Evolutionary conservation across 2,329 filamentous ascomycete species (phyloP).

Genomic region (Fusarium xylarioides): DNA sequence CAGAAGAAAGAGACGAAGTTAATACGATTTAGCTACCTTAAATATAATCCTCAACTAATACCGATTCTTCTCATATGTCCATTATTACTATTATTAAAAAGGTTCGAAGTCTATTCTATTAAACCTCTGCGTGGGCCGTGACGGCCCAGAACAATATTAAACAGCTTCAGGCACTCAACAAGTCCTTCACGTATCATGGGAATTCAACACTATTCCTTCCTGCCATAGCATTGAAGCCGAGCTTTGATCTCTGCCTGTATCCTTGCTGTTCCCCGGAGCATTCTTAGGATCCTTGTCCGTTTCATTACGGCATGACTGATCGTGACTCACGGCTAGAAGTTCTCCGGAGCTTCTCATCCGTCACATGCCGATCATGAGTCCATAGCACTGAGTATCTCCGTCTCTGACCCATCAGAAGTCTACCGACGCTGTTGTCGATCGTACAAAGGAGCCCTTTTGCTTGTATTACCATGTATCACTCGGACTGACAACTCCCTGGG

Average conservation of each 20-base stretch:
- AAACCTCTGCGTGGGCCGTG: neutral
- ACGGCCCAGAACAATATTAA: neutral
- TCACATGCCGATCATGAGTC: neutral
- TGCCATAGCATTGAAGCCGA: rapidly evolving
- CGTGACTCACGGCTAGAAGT: neutral
- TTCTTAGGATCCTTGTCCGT: neutral
- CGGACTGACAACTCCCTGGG: neutral
- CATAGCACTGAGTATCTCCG: neutral
- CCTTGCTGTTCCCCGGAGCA: neutral
- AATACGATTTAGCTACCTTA: rapidly evolving
- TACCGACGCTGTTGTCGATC: neutral
- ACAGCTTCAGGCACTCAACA: too few species aligned
- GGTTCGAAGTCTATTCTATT: neutral
- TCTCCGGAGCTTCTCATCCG: neutral
- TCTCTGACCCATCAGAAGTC: neutral
- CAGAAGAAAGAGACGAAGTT: neutral
- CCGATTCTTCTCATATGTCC: too few species aligned
- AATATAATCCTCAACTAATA: too few species aligned
- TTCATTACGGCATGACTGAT: neutral
- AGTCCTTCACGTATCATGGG: neutral
- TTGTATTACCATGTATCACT: neutral
- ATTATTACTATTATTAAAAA: neutral
- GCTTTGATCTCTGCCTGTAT: rapidly evolving
- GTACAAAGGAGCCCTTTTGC: neutral
- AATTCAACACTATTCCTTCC: rapidly evolving